Base-by-base conservation (phyloP, 176 grass and related monocot genomes). In the Eleusine coracana region DNA sequence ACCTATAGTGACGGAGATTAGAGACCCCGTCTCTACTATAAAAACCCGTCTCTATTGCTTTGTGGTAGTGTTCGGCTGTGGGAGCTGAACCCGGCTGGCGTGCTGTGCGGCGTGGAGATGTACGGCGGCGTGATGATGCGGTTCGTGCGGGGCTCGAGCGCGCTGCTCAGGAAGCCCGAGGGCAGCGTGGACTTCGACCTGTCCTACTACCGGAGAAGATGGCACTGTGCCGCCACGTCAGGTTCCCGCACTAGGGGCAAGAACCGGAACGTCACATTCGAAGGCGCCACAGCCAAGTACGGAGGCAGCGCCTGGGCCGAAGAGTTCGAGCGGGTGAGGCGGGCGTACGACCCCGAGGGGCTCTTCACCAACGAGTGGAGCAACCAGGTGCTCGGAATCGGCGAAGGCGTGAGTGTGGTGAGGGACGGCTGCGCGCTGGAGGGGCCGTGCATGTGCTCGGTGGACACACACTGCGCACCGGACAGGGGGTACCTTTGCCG, bases 181-280 rank as follows among this genome's bases (percentile, higher is more conserved):
- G 89, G 89, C 76, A 41, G 54, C 40, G 63, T 90, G 3, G 89
- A 92, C 61, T 75, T 94, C 28, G 92, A 92, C 86, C 10, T 94
- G 0, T 61, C 79, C 36, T 94, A 90, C 83, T 92, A 94, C 62
- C 85, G 87, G 69, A 82, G 76, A 87, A 93, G 72, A 89, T 93
- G 84, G 87, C 80, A 10, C 56, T 90, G 55, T 67, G 86, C 76
- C 89, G 85, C 81, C 90, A 93, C 58, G 31, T 39, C 17, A 87
- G 87, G 11, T 13, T 93, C 11, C 87, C 91, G 4, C 91, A 93
- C 67, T 90, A 87, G 91, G 91, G 91, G 1, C 25, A 93, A 93
- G 91, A 93, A 93, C 72, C 88, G 73, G 54, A 89, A 89, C 69
- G 41, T 84, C 3, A 87, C 75, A 5, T 93, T 93, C 45, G 45